These are phyloP conservation scores for Cryptosporidium tyzzeri DNA, from an alignment of 169 alveolate species.

Conservation along the genomic window DNA sequence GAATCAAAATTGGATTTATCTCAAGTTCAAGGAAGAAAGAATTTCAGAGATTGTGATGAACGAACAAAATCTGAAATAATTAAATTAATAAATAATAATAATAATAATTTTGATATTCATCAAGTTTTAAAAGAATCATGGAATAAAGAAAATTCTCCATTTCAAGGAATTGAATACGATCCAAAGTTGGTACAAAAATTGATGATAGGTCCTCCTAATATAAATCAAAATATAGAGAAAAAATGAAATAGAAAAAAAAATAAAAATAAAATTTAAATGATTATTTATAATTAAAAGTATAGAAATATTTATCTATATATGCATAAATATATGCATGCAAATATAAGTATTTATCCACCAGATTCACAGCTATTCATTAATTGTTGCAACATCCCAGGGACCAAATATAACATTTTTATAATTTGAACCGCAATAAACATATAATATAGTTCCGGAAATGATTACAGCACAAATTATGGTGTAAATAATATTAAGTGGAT, in stretches of 20 bases:
- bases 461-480: constrained; percentile 41
- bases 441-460: constrained; percentile 47
- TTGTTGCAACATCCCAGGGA: constrained; percentile 74
- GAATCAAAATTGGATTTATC: constrained; percentile 13
- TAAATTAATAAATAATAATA: neutral
- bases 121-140: constrained; percentile 32
- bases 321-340: neutral
- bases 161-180: constrained; percentile 54
- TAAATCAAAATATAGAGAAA: neutral
- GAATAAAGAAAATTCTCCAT: constrained; percentile 66
- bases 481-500: constrained; percentile 52
- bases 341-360: neutral
- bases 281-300: neutral
- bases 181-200: constrained; percentile 34
- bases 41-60: constrained; percentile 44
- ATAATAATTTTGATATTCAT: neutral
- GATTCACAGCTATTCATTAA: constrained; percentile 17
- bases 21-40: constrained; percentile 20
- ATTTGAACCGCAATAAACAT: constrained; percentile 50
- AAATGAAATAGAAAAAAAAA: neutral
- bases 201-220: neutral
- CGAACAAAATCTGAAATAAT: constrained; percentile 24
- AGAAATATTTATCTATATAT: neutral
- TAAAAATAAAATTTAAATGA: neutral
- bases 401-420: constrained; percentile 56